A percentile compares a stretch with the other conserved stretches of the same genome.
These are phyloP conservation scores for Lachancea thermotolerans DNA, from an alignment of 805 yeast genomes.

Conservation along the genomic window DNA sequence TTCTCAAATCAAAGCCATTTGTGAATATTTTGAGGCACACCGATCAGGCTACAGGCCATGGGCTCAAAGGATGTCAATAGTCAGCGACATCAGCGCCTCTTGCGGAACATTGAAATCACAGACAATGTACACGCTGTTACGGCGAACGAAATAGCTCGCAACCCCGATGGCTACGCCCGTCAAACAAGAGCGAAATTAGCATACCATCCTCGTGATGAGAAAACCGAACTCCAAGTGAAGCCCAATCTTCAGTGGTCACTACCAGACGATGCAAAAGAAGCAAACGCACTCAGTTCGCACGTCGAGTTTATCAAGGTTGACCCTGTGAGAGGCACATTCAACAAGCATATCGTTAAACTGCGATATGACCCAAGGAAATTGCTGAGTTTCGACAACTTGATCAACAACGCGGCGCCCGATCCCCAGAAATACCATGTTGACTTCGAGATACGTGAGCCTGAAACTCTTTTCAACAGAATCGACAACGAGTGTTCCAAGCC, in stretches of 20 bases:
- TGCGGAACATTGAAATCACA: too few relatives aligned
- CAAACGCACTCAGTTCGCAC: slow-evolving; percentile 22
- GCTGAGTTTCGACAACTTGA: slow-evolving; percentile 16
- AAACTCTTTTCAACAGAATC: slow-evolving; percentile 14
- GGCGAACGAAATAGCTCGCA: too few relatives aligned
- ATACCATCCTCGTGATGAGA: not conserved
- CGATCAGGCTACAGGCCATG: too few relatives aligned
- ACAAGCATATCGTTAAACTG: slow-evolving; percentile 18
- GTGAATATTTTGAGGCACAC: too few relatives aligned
- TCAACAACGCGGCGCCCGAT: slow-evolving; percentile 1
- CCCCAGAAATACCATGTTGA: slow-evolving; percentile 11
- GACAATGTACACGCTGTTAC: too few relatives aligned
- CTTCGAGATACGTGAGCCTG: slow-evolving; percentile 39
- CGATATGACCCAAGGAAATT: slow-evolving; percentile 22
- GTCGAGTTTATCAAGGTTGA: slow-evolving; percentile 16
- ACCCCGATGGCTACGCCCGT: not conserved
- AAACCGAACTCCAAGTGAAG: not conserved
- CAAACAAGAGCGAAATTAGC: slow-evolving; percentile 5
- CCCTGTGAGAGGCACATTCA: slow-evolving; percentile 7
- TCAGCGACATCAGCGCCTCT: too few relatives aligned
- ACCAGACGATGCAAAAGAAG: slow-evolving; percentile 12
- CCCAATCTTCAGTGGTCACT: slow-evolving; percentile 8
- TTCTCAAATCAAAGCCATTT: too few relatives aligned
- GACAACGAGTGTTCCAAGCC: slow-evolving; percentile 38
- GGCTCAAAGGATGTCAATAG: too few relatives aligned